Conservation (phyloP, 2,329 filamentous ascomycete species). For the Fusarium annulatum region DNA sequence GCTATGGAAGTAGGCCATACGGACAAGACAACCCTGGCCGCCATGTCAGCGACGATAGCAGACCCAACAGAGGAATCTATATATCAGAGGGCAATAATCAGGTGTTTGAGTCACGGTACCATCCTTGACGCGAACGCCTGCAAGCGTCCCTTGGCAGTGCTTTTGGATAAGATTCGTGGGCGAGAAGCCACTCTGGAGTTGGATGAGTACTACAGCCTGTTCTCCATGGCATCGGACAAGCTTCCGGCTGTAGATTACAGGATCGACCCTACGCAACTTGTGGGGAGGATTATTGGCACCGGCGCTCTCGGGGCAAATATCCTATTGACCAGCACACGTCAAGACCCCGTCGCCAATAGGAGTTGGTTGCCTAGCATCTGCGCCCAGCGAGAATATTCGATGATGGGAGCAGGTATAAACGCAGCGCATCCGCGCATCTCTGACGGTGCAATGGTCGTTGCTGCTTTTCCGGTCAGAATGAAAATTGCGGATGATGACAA, state of each 20-base stretch:
- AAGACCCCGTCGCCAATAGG: not conserved
- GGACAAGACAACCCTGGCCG: not conserved
- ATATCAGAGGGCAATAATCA: not conserved
- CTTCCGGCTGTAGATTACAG: not conserved
- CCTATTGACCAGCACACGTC: not conserved
- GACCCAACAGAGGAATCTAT: not conserved
- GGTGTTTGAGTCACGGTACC: not conserved
- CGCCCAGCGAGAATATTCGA: not conserved
- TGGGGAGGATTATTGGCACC: not conserved
- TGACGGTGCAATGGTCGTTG: not conserved
- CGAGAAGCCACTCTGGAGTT: not conserved
- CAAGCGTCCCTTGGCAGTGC: not conserved
- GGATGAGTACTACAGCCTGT: not conserved
- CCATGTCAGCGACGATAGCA: not conserved
- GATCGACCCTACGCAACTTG: not conserved
- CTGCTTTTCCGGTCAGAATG: not conserved
- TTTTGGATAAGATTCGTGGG: not conserved
- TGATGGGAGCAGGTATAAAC: not conserved
- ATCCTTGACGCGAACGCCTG: not conserved
- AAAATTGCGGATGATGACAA: not conserved
- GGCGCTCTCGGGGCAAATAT: not conserved
- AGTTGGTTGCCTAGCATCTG: not conserved
- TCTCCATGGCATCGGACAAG: not conserved
- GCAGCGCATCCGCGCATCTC: rapidly evolving
- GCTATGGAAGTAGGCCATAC: not conserved